phyloP scores from a whole-genome alignment of 306 rosid genomes.

The Rosa lucieae region DNA sequence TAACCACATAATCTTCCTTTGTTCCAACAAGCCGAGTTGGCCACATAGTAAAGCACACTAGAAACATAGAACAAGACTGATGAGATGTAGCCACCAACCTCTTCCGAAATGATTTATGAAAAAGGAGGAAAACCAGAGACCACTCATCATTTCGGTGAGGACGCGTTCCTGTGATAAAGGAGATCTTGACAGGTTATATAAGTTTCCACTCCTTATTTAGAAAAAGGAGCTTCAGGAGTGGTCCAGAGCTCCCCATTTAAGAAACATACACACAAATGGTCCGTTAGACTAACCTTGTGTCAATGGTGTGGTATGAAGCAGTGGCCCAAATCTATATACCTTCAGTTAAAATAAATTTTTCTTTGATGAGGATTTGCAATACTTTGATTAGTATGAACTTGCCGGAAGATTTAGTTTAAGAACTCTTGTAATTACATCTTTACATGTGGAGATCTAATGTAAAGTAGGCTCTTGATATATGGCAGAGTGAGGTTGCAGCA shows the following conservation, averaged over 20 bases:
- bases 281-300: background rate
- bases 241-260: too few relatives aligned
- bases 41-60: background rate
- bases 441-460: too few relatives aligned
- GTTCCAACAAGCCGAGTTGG: background rate
- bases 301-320: background rate
- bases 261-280: too few relatives aligned
- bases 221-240: background rate
- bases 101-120: background rate
- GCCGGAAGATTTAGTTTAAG: too few relatives aligned
- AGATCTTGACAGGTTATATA: background rate
- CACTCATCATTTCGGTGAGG: constrained; percentile 2
- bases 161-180: background rate
- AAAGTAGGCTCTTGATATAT: too few relatives aligned
- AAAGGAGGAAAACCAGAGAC: background rate
- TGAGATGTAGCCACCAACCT: constrained; percentile 4
- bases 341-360: too few relatives aligned
- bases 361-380: too few relatives aligned
- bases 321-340: too few relatives aligned
- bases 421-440: too few relatives aligned
- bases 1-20: background rate
- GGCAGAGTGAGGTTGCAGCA: too few relatives aligned
- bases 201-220: background rate
- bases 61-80: background rate
- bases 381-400: too few relatives aligned